phyloP scores from a whole-genome alignment of 1,139 yeast species.

The Yamadazyma songkhlaensis region DNA sequence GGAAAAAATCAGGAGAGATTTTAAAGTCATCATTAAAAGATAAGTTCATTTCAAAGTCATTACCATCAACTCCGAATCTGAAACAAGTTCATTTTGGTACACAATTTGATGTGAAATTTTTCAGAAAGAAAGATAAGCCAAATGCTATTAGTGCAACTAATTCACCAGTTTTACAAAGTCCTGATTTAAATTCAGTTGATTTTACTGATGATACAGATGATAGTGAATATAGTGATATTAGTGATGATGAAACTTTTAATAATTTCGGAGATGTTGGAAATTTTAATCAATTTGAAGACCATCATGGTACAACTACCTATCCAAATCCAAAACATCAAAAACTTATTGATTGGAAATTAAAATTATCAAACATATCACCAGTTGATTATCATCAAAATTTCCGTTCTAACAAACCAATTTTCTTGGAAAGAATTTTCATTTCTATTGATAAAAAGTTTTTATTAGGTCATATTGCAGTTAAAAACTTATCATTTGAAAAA shows the following conservation, averaged over 20 bases:
- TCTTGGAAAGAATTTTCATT: conserved; percentile 63
- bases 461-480: conserved; percentile 74
- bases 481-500: conserved; percentile 66
- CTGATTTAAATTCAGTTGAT: conserved; percentile 16
- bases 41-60: conserved; percentile 45
- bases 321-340: conserved; percentile 20
- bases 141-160: conserved; percentile 67
- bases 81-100: conserved; percentile 80
- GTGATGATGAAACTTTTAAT: conserved; percentile 16
- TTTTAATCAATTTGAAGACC: conserved; percentile 2
- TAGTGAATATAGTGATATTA: conserved; percentile 17
- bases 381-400: conserved; percentile 39
- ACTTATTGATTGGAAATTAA: conserved; percentile 48
- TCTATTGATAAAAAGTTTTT: conserved; percentile 54
- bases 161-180: conserved; percentile 46
- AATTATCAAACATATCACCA: conserved; percentile 42
- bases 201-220: conserved; percentile 20
- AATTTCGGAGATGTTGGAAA: conserved; percentile 13
- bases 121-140: conserved; percentile 70
- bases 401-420: conserved; percentile 43
- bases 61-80: conserved; percentile 72
- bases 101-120: conserved; percentile 53
- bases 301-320: conserved; percentile 20
- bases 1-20: conserved; percentile 79
- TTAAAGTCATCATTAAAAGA: conserved; percentile 69